Conservation (phyloP, 371 early-diverging fungal species). For the Phascolomyces articulosus region DNA sequence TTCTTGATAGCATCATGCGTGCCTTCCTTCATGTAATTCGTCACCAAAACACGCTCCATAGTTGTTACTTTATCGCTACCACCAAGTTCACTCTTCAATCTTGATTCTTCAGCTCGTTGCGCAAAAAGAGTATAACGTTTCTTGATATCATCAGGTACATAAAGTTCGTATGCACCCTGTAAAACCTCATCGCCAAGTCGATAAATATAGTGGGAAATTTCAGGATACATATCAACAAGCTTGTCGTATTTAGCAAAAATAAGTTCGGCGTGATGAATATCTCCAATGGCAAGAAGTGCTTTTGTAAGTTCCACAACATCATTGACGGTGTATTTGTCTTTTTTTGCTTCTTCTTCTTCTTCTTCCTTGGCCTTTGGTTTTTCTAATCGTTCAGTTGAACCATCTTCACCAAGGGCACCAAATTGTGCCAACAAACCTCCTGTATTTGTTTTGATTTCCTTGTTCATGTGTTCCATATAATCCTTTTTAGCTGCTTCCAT, state of each 20-base stretch:
- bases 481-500: conserved; percentile 48
- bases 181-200: conserved; percentile 63
- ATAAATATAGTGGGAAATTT: conserved; percentile 63
- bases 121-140: conserved; percentile 17
- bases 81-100: conserved; percentile 21
- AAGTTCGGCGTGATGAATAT: conserved; percentile 54
- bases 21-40: conserved; percentile 29
- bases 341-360: conserved; percentile 4
- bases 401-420: conserved; percentile 50
- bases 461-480: conserved; percentile 56
- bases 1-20: conserved; percentile 27
- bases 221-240: conserved; percentile 63
- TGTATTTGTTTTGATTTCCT: conserved; percentile 39
- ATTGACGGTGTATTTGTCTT: conserved; percentile 29
- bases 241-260: conserved; percentile 60
- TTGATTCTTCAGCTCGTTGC: conserved; percentile 32
- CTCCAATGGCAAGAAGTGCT: conserved; percentile 72
- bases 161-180: conserved; percentile 52
- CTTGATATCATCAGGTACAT: conserved; percentile 36
- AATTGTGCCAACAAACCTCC: conserved; percentile 44
- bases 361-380: conserved; percentile 19
- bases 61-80: conserved; percentile 19
- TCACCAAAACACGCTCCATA: conserved; percentile 25
- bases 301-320: conserved; percentile 69
- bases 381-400: conserved; percentile 31